These are phyloP conservation scores for Combretum micranthum DNA, from an alignment of 345 rosid species.

Conservation along the genomic window DNA sequence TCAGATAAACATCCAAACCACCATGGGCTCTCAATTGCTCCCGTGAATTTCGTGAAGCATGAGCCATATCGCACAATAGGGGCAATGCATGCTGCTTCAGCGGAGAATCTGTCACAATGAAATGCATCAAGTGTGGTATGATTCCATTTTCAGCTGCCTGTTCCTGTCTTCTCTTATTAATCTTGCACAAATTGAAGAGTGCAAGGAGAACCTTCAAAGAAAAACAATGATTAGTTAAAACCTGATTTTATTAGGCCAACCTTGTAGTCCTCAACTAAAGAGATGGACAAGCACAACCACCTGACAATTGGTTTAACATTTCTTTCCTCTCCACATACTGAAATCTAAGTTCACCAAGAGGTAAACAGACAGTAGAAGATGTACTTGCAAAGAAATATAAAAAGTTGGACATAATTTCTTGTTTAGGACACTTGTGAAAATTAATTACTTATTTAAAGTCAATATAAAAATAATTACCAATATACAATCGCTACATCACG, in stretches of 20 bases:
- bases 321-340: too few relatives aligned
- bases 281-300: background rate
- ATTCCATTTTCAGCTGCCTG: conserved; percentile 99
- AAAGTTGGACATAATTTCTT: too few relatives aligned
- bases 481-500: too few relatives aligned
- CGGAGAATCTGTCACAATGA: conserved; percentile 70
- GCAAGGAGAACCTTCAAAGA: conserved; percentile 83
- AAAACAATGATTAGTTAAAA: background rate
- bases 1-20: conserved; percentile 85
- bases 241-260: background rate
- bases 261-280: background rate
- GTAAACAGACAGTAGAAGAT: too few relatives aligned
- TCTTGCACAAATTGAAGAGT: conserved; percentile 94
- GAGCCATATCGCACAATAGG: conserved; percentile 97
- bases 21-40: conserved; percentile 98
- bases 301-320: too few relatives aligned
- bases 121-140: conserved; percentile 89
- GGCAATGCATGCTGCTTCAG: conserved; percentile 85
- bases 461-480: too few relatives aligned
- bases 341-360: too few relatives aligned
- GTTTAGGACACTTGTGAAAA: too few relatives aligned
- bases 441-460: too few relatives aligned
- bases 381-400: too few relatives aligned
- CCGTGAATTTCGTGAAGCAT: conserved; percentile 95
- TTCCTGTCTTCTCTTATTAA: conserved; percentile 98